These are phyloP conservation scores for Metschnikowia reukaufii DNA, from an alignment of 805 yeast genomes.

Conservation along the genomic window DNA sequence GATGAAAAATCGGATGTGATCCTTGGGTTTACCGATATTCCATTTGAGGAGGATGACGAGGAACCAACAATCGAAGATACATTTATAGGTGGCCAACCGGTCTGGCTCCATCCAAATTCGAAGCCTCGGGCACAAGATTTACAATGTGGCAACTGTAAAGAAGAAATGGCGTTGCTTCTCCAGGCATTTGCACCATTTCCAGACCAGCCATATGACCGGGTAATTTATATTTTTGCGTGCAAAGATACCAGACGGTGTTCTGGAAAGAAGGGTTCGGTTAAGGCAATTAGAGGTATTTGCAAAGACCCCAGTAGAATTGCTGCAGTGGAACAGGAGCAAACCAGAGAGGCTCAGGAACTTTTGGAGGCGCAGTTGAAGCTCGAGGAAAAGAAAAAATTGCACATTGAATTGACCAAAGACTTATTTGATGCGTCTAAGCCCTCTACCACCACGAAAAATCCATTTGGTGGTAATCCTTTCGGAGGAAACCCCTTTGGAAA, in stretches of 20 bases:
- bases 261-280: constrained; percentile 65
- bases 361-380: constrained; percentile 41
- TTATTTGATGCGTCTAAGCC: constrained; percentile 29
- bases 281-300: constrained; percentile 74
- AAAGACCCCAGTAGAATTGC: constrained; percentile 54
- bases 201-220: constrained; percentile 71
- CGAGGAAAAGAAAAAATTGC: constrained; percentile 44
- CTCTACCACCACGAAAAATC: constrained; percentile 22
- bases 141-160: constrained; percentile 65
- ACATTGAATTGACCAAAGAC: constrained; percentile 42
- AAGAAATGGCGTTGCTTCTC: constrained; percentile 61
- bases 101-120: constrained; percentile 66
- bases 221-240: constrained; percentile 80
- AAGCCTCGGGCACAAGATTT: constrained; percentile 54
- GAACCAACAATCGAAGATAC: constrained; percentile 57
- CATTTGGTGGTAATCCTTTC: constrained; percentile 46
- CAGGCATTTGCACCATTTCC: constrained; percentile 85
- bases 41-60: constrained; percentile 42
- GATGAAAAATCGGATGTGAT: constrained; percentile 43
- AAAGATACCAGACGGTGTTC: constrained; percentile 55
- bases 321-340: constrained; percentile 37
- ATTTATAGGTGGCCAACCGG: constrained; percentile 70
- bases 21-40: constrained; percentile 66
- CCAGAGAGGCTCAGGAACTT: constrained; percentile 28
- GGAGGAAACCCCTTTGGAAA: constrained; percentile 21